Base-by-base conservation (phyloP, 176 grass and related monocot genomes). In the Phragmites australis region DNA sequence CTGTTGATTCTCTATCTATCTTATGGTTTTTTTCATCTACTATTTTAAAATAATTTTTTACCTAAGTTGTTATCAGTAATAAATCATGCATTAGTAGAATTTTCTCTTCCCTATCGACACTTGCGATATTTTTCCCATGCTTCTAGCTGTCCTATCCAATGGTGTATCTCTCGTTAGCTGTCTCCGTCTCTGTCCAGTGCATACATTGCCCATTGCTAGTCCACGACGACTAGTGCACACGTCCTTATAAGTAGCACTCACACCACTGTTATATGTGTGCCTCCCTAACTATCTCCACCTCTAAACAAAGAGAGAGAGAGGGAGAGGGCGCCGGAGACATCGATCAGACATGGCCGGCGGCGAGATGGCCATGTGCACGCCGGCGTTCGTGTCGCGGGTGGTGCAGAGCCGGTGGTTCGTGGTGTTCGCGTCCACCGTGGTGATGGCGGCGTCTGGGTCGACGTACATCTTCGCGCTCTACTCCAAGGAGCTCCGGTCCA, bases 391-490 rank as follows among this genome's bases (percentile, higher is more conserved):
- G 18, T 25, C 15, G 0, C 46, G 76, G 8, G 76, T 79, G n/a
- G 14, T 79, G 15, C 12, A 65, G 8, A 65, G 76, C 76, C 61
- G 47, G 1, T 79, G 76, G 76, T 67, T 79, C 61, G 76, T 79
- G 8, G 76, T 79, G 61, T 79, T 53, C 76, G 76, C 76, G 8
- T 79, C 61, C 11, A 41, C 53, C 1, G 34, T 79, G 4, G 76
- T 79, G 31, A 79, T 79, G 76, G 61, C 88, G 6, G 78, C 88
- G 8, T 50, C 88, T 9, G 88, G 88, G 0, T 79, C 83, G 8
- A 90, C 83, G 26, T 90, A 90, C 72, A 90, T 86, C 54, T 90
- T 90, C 48, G 26, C 65, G 41, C 76, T 90, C 46, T 90, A 91
- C 89, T 88, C 89, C 58, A 85, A 79, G 51, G 85, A 72, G 78